These are phyloP conservation scores for Hsuehochloa calcarea DNA, from an alignment of 176 grass and related monocot species.

Conservation along the genomic window DNA sequence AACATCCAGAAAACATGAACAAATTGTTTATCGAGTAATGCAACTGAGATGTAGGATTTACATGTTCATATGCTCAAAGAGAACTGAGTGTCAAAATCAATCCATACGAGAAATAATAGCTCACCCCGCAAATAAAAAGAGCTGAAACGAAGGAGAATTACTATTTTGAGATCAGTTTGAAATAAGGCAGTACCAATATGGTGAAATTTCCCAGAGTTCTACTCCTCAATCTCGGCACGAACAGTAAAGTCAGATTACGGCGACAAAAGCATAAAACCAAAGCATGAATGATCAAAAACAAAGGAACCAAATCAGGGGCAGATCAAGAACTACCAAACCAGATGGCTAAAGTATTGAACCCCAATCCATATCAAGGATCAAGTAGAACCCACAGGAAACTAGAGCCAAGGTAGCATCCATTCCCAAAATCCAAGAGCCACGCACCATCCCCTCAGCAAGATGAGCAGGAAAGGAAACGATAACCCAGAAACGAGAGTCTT, in stretches of 20 bases:
- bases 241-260: background rate
- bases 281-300: background rate
- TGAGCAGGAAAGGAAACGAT: background rate
- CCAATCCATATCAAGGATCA: background rate
- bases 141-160: background rate
- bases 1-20: background rate
- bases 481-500: background rate
- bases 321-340: background rate
- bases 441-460: background rate
- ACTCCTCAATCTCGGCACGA: background rate
- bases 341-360: background rate
- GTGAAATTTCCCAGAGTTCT: background rate
- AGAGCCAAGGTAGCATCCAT: background rate
- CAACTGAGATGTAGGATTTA: background rate
- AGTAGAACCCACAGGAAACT: background rate
- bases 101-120: background rate
- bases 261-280: background rate
- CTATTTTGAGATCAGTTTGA: background rate
- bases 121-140: background rate
- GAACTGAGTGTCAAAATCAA: background rate
- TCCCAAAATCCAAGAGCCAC: background rate
- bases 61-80: background rate
- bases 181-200: background rate
- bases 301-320: background rate
- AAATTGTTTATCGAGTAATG: background rate